Evolutionary conservation across 148 eudicot species (phyloP), one percentile per base, ranked within the genome.

Genomic region (Cornus controversa): DNA sequence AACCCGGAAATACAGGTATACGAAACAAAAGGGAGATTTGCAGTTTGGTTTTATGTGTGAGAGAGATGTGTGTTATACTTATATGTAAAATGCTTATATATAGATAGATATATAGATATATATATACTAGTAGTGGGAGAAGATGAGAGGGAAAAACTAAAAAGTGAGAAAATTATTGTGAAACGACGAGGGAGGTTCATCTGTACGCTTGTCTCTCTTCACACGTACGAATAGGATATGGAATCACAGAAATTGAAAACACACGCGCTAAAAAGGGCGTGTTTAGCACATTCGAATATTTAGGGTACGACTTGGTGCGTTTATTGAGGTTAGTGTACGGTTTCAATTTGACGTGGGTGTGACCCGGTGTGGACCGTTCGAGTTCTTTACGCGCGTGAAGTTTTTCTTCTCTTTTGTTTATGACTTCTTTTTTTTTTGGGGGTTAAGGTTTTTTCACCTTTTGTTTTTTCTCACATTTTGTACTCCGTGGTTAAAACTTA

Each of bases 1-100:
- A 7, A 60, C 18, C 64, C 25, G 64, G 64, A 60, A 60, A 18
- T 18, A 6, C 22, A n/a, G 25, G 64, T 60, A 6, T 18, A 5
- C 23, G 54, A 5, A 29, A 7, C 2, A 22, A 20, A 22, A 14
- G 27, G 40, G 71, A 66, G 78, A n/a, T 36, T 64, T 27, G 71
- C 13, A 66, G 78, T 66, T 28, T 47, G 71, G 78, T 28, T 75
- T 75, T 45, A 66, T 28, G 6, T 18, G 23, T 6, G 60, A 34
- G 60, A 53, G 37, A 60, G 64, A 60, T 40, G 45, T 9, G 45
- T 0, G 45, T 40, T 7, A 4, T 40, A 40, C 45, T 36, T 40
- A 40, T 40, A 40, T 40, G 45, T 40, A 40, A 40, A 40, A 40
- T 40, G 45, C 45, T 40, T 40, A 40, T 40, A 40, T 40, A 40